phyloP scores from a whole-genome alignment of 176 grass and related monocot species.

The Aegilops sharonensis region DNA sequence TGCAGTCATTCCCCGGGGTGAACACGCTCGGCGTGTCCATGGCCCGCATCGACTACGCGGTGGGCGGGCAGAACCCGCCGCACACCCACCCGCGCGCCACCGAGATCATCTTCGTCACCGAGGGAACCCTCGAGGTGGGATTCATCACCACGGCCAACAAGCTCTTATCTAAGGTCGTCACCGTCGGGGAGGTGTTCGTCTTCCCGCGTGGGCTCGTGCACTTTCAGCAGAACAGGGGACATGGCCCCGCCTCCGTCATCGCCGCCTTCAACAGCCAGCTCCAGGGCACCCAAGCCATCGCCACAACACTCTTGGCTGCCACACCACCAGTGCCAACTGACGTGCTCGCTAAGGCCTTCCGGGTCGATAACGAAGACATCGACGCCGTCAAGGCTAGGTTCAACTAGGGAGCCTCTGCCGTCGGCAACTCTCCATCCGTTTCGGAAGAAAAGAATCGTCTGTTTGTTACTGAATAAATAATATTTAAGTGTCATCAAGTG shows the following conservation, averaged over 20 bases:
- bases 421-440: neutral
- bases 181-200: constrained; percentile 58
- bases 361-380: constrained; percentile 6
- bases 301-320: constrained; percentile 54
- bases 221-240: constrained; percentile 68
- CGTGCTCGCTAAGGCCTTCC: constrained; percentile 72
- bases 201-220: constrained; percentile 73
- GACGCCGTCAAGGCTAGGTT: constrained; percentile 4
- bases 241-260: constrained; percentile 49
- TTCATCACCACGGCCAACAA: constrained; percentile 72
- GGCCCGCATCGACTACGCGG: constrained; percentile 72
- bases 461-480: neutral
- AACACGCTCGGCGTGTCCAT: constrained; percentile 84
- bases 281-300: constrained; percentile 62
- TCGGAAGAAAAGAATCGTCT: neutral
- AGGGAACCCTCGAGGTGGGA: constrained; percentile 67
- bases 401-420: neutral
- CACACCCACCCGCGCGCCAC: constrained; percentile 89
- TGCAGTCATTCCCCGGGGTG: constrained; percentile 51
- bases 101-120: constrained; percentile 74
- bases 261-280: constrained; percentile 89
- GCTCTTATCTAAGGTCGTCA: constrained; percentile 56
- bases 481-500: too few species aligned
- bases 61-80: constrained; percentile 57
- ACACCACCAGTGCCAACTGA: constrained; percentile 37